These are phyloP conservation scores for Ogataea nitratoaversa DNA, from an alignment of 805 yeast species.

Conservation along the genomic window DNA sequence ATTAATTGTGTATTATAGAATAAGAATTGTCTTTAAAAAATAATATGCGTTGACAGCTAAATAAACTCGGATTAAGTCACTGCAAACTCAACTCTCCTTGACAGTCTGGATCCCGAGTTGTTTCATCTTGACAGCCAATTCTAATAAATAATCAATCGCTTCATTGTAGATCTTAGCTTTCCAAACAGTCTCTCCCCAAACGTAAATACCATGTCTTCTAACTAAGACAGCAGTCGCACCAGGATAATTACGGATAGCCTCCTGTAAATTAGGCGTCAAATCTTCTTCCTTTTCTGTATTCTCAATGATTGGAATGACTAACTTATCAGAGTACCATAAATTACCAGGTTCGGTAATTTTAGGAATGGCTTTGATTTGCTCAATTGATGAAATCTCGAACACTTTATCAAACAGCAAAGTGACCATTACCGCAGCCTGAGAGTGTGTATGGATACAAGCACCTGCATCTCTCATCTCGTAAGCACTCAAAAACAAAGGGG, in stretches of 20 bases:
- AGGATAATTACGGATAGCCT: constrained; percentile 68
- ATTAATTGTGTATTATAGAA: constrained; percentile 10
- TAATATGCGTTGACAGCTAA: too few relatives aligned
- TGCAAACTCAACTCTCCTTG: too few relatives aligned
- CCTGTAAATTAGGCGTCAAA: constrained; percentile 58
- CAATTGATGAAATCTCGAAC: constrained; percentile 75
- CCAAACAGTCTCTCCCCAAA: constrained; percentile 94
- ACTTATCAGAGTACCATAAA: constrained; percentile 65
- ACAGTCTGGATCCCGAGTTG: constrained; percentile 59
- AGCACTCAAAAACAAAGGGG: constrained; percentile 79
- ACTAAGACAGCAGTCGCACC: constrained; percentile 82
- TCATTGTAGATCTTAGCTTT: constrained; percentile 92
- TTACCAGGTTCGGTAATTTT: constrained; percentile 61
- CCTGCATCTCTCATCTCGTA: constrained; percentile 67
- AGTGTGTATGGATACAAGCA: constrained; percentile 93
- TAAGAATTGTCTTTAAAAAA: too few relatives aligned
- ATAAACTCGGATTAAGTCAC: too few relatives aligned
- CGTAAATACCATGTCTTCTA: constrained; percentile 89
- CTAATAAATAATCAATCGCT: constrained; percentile 85
- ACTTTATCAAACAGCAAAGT: constrained; percentile 66
- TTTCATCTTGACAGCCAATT: constrained; percentile 79
- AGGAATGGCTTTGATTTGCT: constrained; percentile 92
- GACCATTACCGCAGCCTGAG: constrained; percentile 81
- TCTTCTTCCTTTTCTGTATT: constrained; percentile 89
- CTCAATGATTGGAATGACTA: constrained; percentile 85